Evolutionary conservation across 352 stramenopile genomes (phyloP), one percentile per base, ranked within the genome.

Genomic region (Paralagenidium karlingii): DNA sequence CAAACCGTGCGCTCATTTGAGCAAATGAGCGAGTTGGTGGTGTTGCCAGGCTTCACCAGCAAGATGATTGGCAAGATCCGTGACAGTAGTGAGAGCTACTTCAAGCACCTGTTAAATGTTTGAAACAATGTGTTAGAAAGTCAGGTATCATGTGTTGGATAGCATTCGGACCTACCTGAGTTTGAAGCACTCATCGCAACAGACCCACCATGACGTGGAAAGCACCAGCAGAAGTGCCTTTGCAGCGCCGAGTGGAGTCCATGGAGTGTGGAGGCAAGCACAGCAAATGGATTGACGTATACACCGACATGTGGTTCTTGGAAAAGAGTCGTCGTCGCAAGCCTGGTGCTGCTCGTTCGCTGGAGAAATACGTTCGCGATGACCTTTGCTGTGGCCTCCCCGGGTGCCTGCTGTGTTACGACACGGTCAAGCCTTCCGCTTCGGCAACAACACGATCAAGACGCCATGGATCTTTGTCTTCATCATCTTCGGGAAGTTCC

Each of bases 291-390:
- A 44, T 55, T 21, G 64, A 45, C 32, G 75, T 88, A 33, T 50
- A 45, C 29, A 79, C 60, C 8, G 70, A 86, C 47, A 38, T 46
- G 33, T 63, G 49, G 48, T 90, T 90, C 43, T 51, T 82, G 15
- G 76, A 90, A 58, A 68, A 67, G 41, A 85, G 74, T 50, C 63
- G 73, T 2, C 68, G 74, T 2, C 70, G 73, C 57, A 82, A 82
- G 48, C 68, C 70, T n/a, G 77, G 77, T n/a, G 58, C 67, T 6
- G 37, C 88, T 43, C 77, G 79, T 38, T 51, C 68, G 2, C 56
- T 71, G 20, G 77, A 91, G 45, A 58, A 54, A 20, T 91, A 91
- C 45, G 37, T 91, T 21, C 67, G 77, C 12, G 51, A 59, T 24
- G 77, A 91, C 43, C 40, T 88, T 12, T 59, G 79, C 10, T 91